phyloP scores from a whole-genome alignment of 2,329 filamentous ascomycete genomes.

The Sclerotinia glacialis region DNA sequence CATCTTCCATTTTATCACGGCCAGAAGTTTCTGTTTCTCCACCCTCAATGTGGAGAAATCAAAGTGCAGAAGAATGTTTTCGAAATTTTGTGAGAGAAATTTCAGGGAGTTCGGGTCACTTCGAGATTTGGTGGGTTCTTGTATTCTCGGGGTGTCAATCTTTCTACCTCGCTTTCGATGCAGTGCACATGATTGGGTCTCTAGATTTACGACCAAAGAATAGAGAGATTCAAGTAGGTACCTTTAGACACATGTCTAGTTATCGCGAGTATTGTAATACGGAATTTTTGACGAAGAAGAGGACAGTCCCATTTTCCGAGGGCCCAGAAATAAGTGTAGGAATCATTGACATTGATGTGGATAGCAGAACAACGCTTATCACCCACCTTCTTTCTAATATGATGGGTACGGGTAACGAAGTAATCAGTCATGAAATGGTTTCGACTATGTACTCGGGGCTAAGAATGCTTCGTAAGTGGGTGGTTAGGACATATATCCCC shows the following conservation, averaged over 20 bases:
- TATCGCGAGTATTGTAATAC: conserved; percentile 32
- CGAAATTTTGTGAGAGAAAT: conserved; percentile 18
- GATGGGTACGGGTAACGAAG: background rate
- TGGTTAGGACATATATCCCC: conserved; percentile 3
- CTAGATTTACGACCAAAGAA: conserved; percentile 18
- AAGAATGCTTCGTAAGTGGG: background rate
- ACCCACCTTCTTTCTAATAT: conserved; percentile 17
- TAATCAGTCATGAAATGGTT: background rate
- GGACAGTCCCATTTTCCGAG: conserved; percentile 2
- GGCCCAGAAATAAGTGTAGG: background rate
- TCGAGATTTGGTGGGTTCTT: conserved; percentile 18
- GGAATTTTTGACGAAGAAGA: conserved; percentile 24
- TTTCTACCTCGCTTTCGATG: conserved; percentile 4
- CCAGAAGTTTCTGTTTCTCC: conserved; percentile 4
- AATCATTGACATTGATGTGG: conserved; percentile 10
- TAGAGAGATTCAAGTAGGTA: conserved; percentile 27
- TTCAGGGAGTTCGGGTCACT: background rate
- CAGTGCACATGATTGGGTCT: conserved; percentile 21
- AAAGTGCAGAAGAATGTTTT: conserved; percentile 6
- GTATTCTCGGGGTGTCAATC: conserved; percentile 11
- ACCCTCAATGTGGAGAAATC: background rate
- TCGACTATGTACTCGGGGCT: conserved; percentile 15
- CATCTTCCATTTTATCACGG: conserved; percentile 8
- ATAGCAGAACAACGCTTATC: conserved; percentile 14
- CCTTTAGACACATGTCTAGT: conserved; percentile 27